Evolutionary conservation across 2,329 filamentous ascomycete genomes (phyloP).

Genomic region (Eurotiales sp.): DNA sequence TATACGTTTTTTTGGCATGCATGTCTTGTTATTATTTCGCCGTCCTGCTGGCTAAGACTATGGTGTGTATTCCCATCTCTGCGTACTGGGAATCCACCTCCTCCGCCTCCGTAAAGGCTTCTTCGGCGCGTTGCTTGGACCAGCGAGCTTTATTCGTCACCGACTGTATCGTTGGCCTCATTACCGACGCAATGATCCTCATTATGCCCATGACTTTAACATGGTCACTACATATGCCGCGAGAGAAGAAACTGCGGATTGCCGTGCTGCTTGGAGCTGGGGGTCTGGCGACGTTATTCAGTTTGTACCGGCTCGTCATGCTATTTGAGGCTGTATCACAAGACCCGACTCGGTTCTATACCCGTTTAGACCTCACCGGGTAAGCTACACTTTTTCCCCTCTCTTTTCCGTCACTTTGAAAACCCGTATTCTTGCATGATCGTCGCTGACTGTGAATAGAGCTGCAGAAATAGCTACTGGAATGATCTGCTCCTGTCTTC

Average conservation of each 20-base stretch:
- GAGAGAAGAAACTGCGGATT: slow-evolving; percentile 33
- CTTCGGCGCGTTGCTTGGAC: not conserved
- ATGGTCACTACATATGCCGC: slow-evolving; percentile 42
- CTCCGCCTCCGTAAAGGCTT: not conserved
- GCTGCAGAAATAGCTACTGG: slow-evolving; percentile 3
- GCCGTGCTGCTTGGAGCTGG: slow-evolving; percentile 1
- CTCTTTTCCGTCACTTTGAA: slow-evolving; percentile 8
- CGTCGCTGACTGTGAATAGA: slow-evolving; percentile 19
- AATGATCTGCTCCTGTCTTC: slow-evolving; percentile 2
- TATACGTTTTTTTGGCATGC: slow-evolving; percentile 2
- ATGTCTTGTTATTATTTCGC: not conserved
- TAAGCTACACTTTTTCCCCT: not conserved
- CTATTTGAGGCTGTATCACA: not conserved
- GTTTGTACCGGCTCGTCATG: not conserved
- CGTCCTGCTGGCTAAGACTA: not conserved
- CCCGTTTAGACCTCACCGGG: not conserved
- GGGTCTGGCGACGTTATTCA: slow-evolving; percentile 3
- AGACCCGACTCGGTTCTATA: not conserved
- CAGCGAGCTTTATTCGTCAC: slow-evolving; percentile 4
- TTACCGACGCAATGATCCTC: slow-evolving; percentile 54
- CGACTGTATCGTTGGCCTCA: slow-evolving; percentile 10
- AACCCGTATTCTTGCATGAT: slow-evolving; percentile 19
- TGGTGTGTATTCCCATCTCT: slow-evolving; percentile 2
- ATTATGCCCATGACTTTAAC: slow-evolving; percentile 49
- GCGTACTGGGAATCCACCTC: slow-evolving; percentile 3